Evolutionary conservation across 208 protist genomes (phyloP), one percentile per base, ranked within the genome.

Genomic region (Wallacemonas sp.): DNA sequence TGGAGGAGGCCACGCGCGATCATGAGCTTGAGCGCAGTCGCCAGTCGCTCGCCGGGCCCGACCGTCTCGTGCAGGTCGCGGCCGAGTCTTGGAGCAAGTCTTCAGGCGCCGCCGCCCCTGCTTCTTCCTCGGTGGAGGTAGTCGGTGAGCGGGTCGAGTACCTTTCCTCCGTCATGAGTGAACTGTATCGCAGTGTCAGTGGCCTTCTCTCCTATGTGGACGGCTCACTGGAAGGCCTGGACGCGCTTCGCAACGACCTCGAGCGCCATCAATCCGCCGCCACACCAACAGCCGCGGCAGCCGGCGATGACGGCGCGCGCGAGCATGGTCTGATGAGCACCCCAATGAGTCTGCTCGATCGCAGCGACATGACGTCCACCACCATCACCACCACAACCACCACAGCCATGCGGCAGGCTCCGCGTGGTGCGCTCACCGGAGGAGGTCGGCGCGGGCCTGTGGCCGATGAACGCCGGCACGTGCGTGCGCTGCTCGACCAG

Each of bases 1-100:
- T 95, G 16, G 83, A 92, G 45, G 72, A 84, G 18, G 70, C 84
- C 18, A 86, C 86, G 12, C 78, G 78, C 8, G 89, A 95, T 41
- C 69, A 83, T 36, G 89, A 95, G 66, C 75, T 95, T 33, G 72
- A 82, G 50, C 87, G 86, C 41, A 83, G 77, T 57, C 73, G 82
- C 11, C 74, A 82, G 45, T 82, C 76, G 36, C 77, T 95, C 63
- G 75, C 74, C 26, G 79, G 65, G 2, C 77, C 85, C 16, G 67
- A 63, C 4, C 69, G 74, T 29, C 63, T 91, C 8, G 61, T 85
- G 4, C 66, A 73, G 32, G 72, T 80, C 3, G 65, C 78, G 57
- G 57, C 76, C 0, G 76, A 65, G 14, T 31, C 36, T 31, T 38
- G 50, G 14, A 29, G 48, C 2, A 62, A 59, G 50, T 18, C 26